Base-by-base conservation (phyloP, 78 protist species). In the Dictyostelium firmibasis region DNA sequence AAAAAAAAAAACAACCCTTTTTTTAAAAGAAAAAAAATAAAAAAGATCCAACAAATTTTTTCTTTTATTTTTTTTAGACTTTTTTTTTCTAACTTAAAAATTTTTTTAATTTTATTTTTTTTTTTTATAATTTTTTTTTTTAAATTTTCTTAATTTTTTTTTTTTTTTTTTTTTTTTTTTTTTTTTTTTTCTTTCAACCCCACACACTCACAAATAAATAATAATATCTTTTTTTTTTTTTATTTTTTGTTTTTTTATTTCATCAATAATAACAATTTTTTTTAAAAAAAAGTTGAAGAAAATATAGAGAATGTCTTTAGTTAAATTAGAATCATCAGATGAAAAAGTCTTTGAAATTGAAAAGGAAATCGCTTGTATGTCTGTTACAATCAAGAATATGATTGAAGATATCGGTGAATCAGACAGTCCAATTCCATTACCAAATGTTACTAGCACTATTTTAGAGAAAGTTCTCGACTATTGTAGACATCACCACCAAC, bases 381-480 rank as follows among this genome's bases (percentile, higher is more conserved):
- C 91, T 14, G 84, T 83, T 64, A 91, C 94, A 20, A 91, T 91
- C 53, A 91, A 91, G 50, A 82, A 91, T 27, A 91, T 91, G 94
- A 69, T 91, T 44, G 94, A 91, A 79, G 94, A 85, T 91, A 91
- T 53, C 23, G 62, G 62, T 50, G 62, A 50, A 16, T 50, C 97
- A 60, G 96, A 96, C 14, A 64, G 91, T 75, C 85, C 95, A 43
- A 97, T 98, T 35, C 99, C 99, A 53, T 77, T 98, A 44, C 98
- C 99, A 81, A 98, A 98, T 86, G 99, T 98, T 9, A 96, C 93
- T 3, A 84, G 95, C 1, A 25, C 72, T 47, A 97, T 98, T 38
- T 94, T 98, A 35, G 84, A 83, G 29, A 97, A 96, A 94, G 98
- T 97, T 27, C 91, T 97, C 18, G 96, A 96, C 23, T 97, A 95